Evolutionary conservation across 352 stramenopile species (phyloP).

Genomic region (Globisporangium spinosum): DNA sequence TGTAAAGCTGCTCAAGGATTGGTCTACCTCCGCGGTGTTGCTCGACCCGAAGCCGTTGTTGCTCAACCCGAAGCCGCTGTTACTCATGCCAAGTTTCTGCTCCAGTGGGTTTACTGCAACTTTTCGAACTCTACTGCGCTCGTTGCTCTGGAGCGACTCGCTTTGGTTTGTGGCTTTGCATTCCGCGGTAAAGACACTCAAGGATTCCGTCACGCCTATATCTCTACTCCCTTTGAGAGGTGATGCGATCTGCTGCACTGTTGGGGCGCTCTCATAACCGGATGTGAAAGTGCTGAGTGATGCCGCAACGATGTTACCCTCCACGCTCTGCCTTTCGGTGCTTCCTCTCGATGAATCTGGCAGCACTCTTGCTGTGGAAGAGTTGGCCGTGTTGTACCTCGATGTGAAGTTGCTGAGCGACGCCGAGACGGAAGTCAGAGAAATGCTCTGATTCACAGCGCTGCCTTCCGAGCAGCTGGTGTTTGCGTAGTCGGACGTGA

Average conservation of each 20-base stretch:
- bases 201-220: conserved; percentile 6
- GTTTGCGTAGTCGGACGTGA: conserved; percentile 23
- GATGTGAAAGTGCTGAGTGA: conserved; percentile 31
- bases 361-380: not conserved
- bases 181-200: conserved; percentile 25
- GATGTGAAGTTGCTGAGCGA: conserved; percentile 32
- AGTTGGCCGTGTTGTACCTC: conserved; percentile 15
- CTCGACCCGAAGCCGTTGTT: not conserved
- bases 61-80: not conserved
- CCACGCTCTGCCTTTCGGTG: not conserved
- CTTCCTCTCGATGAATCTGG: not conserved
- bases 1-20: conserved; percentile 19
- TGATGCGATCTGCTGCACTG: conserved; percentile 2
- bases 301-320: not conserved
- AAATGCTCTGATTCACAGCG: conserved; percentile 8
- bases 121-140: not conserved
- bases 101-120: not conserved
- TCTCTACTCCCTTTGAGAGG: not conserved
- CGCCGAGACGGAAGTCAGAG: conserved; percentile 12
- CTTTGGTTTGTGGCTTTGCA: conserved; percentile 13
- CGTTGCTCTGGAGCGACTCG: not conserved
- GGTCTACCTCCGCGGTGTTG: not conserved
- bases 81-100: not conserved
- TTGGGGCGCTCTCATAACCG: conserved; percentile 13
- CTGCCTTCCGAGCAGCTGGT: not conserved